Base-by-base conservation (phyloP, 768 basidiomycete species). In the Asterophora parasitica region DNA sequence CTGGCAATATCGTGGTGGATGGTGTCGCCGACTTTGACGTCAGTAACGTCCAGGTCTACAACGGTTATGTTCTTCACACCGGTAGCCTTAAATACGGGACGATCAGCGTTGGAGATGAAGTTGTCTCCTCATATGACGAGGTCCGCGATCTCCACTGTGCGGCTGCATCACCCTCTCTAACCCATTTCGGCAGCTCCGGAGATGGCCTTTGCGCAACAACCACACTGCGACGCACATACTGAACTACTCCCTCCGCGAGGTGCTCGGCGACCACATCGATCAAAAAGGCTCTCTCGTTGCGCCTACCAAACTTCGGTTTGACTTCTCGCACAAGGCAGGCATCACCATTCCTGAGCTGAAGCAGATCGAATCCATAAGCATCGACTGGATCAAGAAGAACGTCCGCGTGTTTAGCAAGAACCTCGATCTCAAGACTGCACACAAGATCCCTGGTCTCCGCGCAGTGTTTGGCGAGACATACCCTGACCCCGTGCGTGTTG, bases 221-320 rank as follows among this genome's bases (percentile, higher is more conserved):
- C 96, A 99, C 70, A 98, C 96, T 20, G 96, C 86, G 16, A 99
- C 96, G 0, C 96, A 99, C 64, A 96, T 99, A 58, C 87, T 99
- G 58, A 99, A 99, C 73, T 99, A 77, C 61, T 81, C 74, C 44
- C 79, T 99, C 3, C 88, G 96, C 30, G 96, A 98, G 61, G 81
- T 92, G 9, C 82, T 98, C 9, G 96, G 96, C 19, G 93, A 97
- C 63, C 96, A 98, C 60, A 86, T 98, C 50, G 96, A 98, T 65
- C 96, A 99, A 65, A 96, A 90, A 63, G 96, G 96, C 27, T 98
- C 96, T 3, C 81, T 99, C 38, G 96, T 99, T 53, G 93, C 96
- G 1, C 92, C 93, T 0, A 82, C 84, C 17, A 97, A 96, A 66
- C 80, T 99, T 19, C 91, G 96, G 13, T 99, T 99, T 69, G 96